A percentile compares a stretch with the other conserved stretches of the same genome.
These are phyloP conservation scores for Setaria italica DNA, from an alignment of 202 grass and related monocot species.

Conservation along the genomic window DNA sequence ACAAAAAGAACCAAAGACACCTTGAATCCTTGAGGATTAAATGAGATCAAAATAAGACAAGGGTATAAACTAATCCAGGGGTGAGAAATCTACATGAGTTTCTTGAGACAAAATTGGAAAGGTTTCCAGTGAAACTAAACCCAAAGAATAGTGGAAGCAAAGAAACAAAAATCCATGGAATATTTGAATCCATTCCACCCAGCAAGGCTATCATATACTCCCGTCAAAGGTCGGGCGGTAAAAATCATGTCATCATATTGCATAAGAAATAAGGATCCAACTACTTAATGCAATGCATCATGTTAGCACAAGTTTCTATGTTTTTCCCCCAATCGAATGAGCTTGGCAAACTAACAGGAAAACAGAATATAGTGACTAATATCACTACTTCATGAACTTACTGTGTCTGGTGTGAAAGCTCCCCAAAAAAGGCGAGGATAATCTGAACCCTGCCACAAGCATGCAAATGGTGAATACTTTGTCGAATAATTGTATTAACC, in stretches of 20 bases:
- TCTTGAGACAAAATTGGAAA: neutral
- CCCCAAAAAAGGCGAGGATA: conserved; percentile 88
- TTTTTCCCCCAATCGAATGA: neutral
- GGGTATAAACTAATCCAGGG: neutral
- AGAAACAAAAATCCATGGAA: neutral
- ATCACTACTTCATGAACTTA: conserved; percentile 47
- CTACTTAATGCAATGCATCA: neutral
- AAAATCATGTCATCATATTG: neutral
- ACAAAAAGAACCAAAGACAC: neutral
- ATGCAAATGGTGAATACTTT: conserved; percentile 46
- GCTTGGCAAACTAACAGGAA: conserved; percentile 23
- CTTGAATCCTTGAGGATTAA: neutral
- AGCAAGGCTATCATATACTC: neutral
- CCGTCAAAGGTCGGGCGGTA: neutral
- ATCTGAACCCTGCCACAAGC: conserved; percentile 77
- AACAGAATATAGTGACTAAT: conserved; percentile 32
- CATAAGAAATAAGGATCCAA: neutral
- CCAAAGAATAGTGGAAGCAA: conserved; percentile 17
- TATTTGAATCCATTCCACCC: neutral
- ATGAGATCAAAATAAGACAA: conserved; percentile 18
- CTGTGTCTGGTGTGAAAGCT: conserved; percentile 84
- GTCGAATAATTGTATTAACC: conserved; percentile 9
- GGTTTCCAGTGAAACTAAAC: neutral
- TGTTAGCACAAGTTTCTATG: conserved; percentile 17
- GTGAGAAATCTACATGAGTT: neutral